Evolutionary conservation across 176 grass and related monocot species (phyloP), one percentile per base, ranked within the genome.

Genomic region (Bolboschoenus planiculmis): DNA sequence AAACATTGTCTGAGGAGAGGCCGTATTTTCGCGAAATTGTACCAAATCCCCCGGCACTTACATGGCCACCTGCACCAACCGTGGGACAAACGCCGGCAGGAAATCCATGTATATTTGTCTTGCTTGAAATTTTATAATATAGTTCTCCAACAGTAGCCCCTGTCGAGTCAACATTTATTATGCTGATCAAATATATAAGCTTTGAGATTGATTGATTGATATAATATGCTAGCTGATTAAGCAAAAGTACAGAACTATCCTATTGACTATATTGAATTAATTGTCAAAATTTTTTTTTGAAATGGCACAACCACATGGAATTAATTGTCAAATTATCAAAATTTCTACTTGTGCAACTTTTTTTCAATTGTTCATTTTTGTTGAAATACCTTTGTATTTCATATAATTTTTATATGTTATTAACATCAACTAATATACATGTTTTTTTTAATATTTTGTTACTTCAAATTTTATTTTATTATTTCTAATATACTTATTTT

Each of bases 141-240:
- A 94, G 83, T 78, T 94, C 87, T 37, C 89, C 89, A 62, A 94
- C 56, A 61, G 89, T 94, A 46, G 81, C 87, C 1, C 85, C 85
- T 79, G 75, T 79, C 4, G 47, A 47, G n/a, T 31, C 56, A 27
- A 53, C 21, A 79, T 10, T 15, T 23, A 36, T 16, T 4, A 65
- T 65, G 3, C 14, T 35, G 29, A 65, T 65, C 11, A 34, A 18
- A 65, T 36, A n/a, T n/a, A n/a, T n/a, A 35, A 64, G 6, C 18
- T 65, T 36, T 36, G 14, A 65, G 29, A 18, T 16, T 15, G 10
- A 35, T 16, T 15, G 10, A 35, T 64, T 16, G 0, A 63, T 35
- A 5, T 64, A 8, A 33, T 33, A 16, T 18, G 5, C 13, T 65
- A 35, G 3, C 31, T 16, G 31, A 35, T 65, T 18, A 35, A 15